Evolutionary conservation across 2,329 filamentous ascomycete species (phyloP).

Genomic region (Penicillium sp.): DNA sequence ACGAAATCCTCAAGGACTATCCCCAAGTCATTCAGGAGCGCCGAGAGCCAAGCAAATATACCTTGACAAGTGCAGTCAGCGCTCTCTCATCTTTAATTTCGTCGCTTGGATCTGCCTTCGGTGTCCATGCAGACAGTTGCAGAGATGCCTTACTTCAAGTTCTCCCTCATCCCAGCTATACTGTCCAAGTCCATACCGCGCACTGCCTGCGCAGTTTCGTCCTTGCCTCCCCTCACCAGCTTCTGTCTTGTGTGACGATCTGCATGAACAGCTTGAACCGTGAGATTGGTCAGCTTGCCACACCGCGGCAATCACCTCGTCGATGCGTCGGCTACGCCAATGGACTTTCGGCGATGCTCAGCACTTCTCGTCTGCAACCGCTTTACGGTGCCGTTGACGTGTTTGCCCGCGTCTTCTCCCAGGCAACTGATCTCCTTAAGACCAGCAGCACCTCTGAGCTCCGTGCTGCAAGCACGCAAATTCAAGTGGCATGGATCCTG

Average conservation of each 20-base stretch:
- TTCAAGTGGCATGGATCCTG: constrained; percentile 96
- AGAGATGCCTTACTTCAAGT: constrained; percentile 87
- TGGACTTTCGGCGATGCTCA: constrained; percentile 84
- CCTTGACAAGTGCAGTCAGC: constrained; percentile 73
- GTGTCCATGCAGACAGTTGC: constrained; percentile 74
- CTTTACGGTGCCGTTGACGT: constrained; percentile 94
- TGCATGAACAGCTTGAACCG: constrained; percentile 94
- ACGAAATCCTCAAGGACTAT: constrained; percentile 89
- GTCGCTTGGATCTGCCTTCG: constrained; percentile 78
- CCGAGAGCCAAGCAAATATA: constrained; percentile 83
- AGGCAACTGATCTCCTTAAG: constrained; percentile 89
- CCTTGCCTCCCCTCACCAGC: constrained; percentile 85
- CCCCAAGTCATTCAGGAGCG: constrained; percentile 84
- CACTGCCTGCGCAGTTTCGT: constrained; percentile 84
- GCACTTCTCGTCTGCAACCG: constrained; percentile 81
- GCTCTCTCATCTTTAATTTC: constrained; percentile 75
- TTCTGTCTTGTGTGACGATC: constrained; percentile 85
- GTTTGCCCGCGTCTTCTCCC: constrained; percentile 84
- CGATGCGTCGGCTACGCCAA: constrained; percentile 89
- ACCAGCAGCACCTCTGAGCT: constrained; percentile 88
- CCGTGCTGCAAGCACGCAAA: constrained; percentile 86
- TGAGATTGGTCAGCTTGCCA: constrained; percentile 74
- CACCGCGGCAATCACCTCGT: constrained; percentile 73
- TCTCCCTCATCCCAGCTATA: constrained; percentile 91
- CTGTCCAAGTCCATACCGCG: constrained; percentile 87